Percentiles rank a stretch among this genome's conserved stretches.
Conservation (phyloP, 179 eudicot species). For the Vitellaria paradoxa region DNA sequence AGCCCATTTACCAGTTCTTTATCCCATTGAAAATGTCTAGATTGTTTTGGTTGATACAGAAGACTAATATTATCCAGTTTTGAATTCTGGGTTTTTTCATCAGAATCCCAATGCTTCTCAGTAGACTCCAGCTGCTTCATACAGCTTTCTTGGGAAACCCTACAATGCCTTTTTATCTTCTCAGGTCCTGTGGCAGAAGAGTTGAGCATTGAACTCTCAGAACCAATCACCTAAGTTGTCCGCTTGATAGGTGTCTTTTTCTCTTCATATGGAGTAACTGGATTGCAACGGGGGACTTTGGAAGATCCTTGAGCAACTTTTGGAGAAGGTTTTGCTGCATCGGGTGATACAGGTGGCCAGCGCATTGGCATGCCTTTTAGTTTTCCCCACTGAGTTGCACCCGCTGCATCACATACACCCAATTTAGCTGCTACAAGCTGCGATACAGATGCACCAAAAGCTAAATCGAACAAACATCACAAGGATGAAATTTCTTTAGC, state of each 20-base stretch:
- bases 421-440: slow-evolving; percentile 11
- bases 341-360: neutral
- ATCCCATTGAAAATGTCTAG: slow-evolving; percentile 2
- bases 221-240: neutral
- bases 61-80: slow-evolving; percentile 8
- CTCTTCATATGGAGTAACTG: neutral
- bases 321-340: slow-evolving; percentile 3
- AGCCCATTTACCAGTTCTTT: slow-evolving; percentile 14
- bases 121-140: slow-evolving; percentile 21
- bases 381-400: neutral
- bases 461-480: neutral
- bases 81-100: slow-evolving; percentile 1
- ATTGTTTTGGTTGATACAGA: slow-evolving; percentile 16
- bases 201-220: slow-evolving; percentile 18
- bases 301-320: neutral
- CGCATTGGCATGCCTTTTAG: slow-evolving; percentile 7
- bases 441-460: neutral
- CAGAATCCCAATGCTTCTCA: slow-evolving; percentile 9
- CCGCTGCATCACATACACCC: neutral
- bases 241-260: neutral
- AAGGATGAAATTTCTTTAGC: neutral
- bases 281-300: neutral
- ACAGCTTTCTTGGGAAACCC: slow-evolving; percentile 22
- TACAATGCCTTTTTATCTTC: slow-evolving; percentile 38
- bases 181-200: slow-evolving; percentile 24